Percentiles rank a stretch among this genome's conserved stretches.
These are phyloP conservation scores for Haberlea rhodopensis DNA, from an alignment of 257 asterid genomes.

Conservation along the genomic window DNA sequence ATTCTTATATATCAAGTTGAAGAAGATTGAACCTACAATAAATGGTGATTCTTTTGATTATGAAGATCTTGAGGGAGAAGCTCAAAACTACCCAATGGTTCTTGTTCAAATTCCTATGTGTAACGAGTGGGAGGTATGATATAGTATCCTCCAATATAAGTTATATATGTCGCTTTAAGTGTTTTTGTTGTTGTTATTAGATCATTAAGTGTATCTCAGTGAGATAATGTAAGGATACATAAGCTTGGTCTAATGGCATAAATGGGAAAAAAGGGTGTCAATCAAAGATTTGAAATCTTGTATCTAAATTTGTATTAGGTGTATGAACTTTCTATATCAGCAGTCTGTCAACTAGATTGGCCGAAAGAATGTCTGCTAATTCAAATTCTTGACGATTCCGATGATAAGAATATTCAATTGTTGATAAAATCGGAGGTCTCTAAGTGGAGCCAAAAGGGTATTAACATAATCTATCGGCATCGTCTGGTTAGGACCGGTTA, in stretches of 20 bases:
- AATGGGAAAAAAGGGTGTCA: neutral
- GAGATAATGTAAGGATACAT: neutral
- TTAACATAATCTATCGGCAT: conserved; percentile 59
- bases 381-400: conserved; percentile 71
- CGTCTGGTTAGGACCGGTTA: conserved; percentile 63
- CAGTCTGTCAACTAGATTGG: conserved; percentile 70
- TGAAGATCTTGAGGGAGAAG: conserved; percentile 39
- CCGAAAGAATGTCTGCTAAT: conserved; percentile 54
- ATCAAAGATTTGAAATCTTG: neutral
- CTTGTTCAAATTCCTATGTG: conserved; percentile 84
- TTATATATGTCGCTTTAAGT: neutral
- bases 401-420: conserved; percentile 45
- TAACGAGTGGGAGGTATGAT: conserved; percentile 60
- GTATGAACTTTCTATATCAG: conserved; percentile 66
- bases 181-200: neutral
- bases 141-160: conserved; percentile 4
- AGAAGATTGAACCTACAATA: conserved; percentile 51
- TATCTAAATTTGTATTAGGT: conserved; percentile 33
- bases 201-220: neutral
- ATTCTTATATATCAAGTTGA: conserved; percentile 52
- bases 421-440: conserved; percentile 50
- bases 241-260: neutral
- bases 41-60: conserved; percentile 33
- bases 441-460: conserved; percentile 56
- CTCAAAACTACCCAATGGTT: conserved; percentile 54